A percentile compares a stretch with the other conserved stretches of the same genome.
Conservation (phyloP, 345 rosid species). For the Ceriops decandra region DNA sequence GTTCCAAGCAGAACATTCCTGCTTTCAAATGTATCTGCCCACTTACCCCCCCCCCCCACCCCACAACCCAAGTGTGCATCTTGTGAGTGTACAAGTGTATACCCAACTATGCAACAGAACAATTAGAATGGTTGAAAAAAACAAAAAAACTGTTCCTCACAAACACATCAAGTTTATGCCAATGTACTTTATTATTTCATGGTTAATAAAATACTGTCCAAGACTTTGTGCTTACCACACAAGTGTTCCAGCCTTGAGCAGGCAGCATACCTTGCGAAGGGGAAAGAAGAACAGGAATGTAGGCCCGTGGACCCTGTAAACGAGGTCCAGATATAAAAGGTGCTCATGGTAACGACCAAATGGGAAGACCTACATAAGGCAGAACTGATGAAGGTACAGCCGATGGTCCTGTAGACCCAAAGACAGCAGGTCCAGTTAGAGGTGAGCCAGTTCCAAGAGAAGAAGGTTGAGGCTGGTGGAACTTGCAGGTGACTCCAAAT, state of each 20-base stretch:
- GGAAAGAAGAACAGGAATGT: slow-evolving; percentile 54
- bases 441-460: slow-evolving; percentile 31
- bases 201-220: not conserved
- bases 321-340: slow-evolving; percentile 45
- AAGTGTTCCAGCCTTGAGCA: slow-evolving; percentile 64
- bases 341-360: slow-evolving; percentile 54
- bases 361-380: slow-evolving; percentile 47
- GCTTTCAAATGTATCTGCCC: no score
- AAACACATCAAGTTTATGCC: not conserved
- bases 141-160: not conserved
- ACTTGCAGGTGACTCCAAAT: slow-evolving; percentile 77
- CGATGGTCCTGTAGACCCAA: slow-evolving; percentile 38
- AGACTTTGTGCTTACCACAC: slow-evolving; percentile 45
- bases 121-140: no score
- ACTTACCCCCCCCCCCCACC: no score
- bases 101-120: no score
- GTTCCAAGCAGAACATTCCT: no score
- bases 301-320: slow-evolving; percentile 47
- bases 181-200: not conserved
- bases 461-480: slow-evolving; percentile 80
- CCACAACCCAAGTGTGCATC: no score
- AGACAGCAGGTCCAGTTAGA: slow-evolving; percentile 37
- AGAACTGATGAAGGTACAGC: slow-evolving; percentile 46
- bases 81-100: no score
- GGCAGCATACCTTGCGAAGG: slow-evolving; percentile 55